These are phyloP conservation scores for Serendipita vermifera DNA, from an alignment of 768 basidiomycete genomes.

Conservation along the genomic window DNA sequence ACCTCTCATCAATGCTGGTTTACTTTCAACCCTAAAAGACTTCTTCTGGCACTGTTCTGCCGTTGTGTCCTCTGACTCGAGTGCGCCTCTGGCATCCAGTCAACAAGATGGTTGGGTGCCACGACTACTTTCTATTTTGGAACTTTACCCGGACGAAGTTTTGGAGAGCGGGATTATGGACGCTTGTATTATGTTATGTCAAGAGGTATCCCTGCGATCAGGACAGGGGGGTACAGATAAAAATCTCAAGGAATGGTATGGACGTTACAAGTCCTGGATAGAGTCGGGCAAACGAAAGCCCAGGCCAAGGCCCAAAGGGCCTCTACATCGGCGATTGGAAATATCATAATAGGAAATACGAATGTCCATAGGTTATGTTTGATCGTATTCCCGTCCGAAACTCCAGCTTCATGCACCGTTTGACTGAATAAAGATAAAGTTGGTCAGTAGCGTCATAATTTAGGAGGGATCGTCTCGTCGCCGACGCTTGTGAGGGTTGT, in stretches of 20 bases:
- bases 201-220: not conserved
- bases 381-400: too few relatives aligned
- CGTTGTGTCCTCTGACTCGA: not conserved
- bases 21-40: not conserved
- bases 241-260: not conserved
- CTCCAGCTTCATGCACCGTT: too few relatives aligned
- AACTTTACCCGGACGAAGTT: not conserved
- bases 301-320: not conserved
- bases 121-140: not conserved
- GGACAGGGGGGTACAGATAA: not conserved
- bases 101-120: conserved; percentile 5
- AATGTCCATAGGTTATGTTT: too few relatives aligned
- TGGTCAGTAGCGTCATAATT: too few relatives aligned
- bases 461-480: too few relatives aligned
- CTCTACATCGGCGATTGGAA: not conserved
- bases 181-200: not conserved
- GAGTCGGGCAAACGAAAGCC: not conserved
- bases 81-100: not conserved
- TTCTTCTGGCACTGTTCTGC: not conserved
- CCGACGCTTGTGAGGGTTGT: too few relatives aligned
- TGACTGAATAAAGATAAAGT: too few relatives aligned
- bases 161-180: conserved; percentile 4
- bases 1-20: not conserved
- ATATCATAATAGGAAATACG: not conserved
- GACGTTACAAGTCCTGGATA: not conserved